These are phyloP conservation scores for Ambrosia artemisiifolia DNA, from an alignment of 129 eudicot species.

Conservation along the genomic window DNA sequence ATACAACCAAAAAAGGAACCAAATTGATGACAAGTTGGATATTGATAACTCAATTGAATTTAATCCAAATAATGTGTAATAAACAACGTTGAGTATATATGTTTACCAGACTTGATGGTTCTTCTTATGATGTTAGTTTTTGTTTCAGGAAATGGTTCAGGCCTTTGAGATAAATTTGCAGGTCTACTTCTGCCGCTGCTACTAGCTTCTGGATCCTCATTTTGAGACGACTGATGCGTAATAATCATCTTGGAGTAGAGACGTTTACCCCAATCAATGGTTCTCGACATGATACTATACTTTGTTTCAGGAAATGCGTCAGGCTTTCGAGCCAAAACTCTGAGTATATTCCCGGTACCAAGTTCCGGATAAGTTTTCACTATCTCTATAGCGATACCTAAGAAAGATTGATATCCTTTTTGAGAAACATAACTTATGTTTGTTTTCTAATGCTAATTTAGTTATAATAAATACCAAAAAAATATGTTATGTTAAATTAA, in stretches of 20 bases:
- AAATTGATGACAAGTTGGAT: neutral
- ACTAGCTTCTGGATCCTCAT: conserved; percentile 9
- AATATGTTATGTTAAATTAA: neutral
- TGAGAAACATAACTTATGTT: neutral
- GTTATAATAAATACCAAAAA: neutral
- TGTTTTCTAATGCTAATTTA: neutral
- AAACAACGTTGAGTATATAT: neutral
- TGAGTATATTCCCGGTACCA: neutral
- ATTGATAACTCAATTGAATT: no score
- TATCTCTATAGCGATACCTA: conserved; percentile 41
- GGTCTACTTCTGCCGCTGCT: conserved; percentile 3
- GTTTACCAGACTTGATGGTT: conserved; percentile 15
- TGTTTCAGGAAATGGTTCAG: conserved; percentile 20
- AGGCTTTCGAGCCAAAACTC: conserved; percentile 8
- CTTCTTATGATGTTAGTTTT: neutral
- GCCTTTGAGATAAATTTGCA: conserved; percentile 28
- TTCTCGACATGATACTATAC: neutral
- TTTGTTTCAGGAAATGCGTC: neutral
- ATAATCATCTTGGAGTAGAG: neutral
- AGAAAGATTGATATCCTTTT: neutral
- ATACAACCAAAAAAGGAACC: neutral
- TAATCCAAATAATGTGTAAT: neutral
- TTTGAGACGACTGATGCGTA: neutral
- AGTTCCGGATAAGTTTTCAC: conserved; percentile 4
- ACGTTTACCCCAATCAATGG: neutral